Evolutionary conservation across 2,329 filamentous ascomycete species (phyloP).

Genomic region (Paraphaeosphaeria minitans): DNA sequence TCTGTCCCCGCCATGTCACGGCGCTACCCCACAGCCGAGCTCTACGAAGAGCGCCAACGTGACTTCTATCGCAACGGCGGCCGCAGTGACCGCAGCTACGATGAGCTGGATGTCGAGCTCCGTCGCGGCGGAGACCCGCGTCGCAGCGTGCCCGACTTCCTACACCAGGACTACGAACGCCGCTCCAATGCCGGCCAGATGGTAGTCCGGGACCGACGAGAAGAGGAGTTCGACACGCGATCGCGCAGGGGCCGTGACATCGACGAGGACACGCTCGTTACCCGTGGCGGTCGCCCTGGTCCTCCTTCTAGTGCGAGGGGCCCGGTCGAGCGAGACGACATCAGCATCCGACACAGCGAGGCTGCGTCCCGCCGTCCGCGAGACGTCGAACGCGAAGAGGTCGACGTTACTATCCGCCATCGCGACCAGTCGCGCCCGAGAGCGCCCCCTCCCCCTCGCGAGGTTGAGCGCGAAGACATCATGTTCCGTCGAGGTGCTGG

Average conservation of each 20-base stretch:
- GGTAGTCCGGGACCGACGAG: constrained; percentile 53
- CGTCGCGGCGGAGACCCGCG: constrained; percentile 44
- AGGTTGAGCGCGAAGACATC: constrained; percentile 48
- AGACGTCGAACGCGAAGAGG: constrained; percentile 41
- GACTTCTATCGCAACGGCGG: constrained; percentile 54
- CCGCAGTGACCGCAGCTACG: constrained; percentile 52
- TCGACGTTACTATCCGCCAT: constrained; percentile 42
- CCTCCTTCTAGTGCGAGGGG: constrained; percentile 35
- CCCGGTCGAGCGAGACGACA: constrained; percentile 43
- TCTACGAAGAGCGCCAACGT: constrained; percentile 56
- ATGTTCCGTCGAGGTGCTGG: constrained; percentile 52
- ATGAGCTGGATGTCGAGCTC: constrained; percentile 58
- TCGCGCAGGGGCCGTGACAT: constrained; percentile 43
- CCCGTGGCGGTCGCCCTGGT: constrained; percentile 36
- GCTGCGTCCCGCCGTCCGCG: constrained; percentile 39
- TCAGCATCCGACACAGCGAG: constrained; percentile 47
- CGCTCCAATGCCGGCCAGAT: constrained; percentile 51
- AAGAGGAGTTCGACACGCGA: constrained; percentile 46
- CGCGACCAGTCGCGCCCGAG: constrained; percentile 44
- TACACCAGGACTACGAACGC: constrained; percentile 57
- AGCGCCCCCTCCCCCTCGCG: constrained; percentile 36
- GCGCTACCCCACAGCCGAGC: constrained; percentile 53
- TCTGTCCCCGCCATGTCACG: constrained; percentile 51
- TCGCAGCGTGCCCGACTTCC: constrained; percentile 55
- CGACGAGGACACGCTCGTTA: constrained; percentile 48